Conservation (phyloP, 768 basidiomycete species). For the Termitomyces bulborhizus region DNA sequence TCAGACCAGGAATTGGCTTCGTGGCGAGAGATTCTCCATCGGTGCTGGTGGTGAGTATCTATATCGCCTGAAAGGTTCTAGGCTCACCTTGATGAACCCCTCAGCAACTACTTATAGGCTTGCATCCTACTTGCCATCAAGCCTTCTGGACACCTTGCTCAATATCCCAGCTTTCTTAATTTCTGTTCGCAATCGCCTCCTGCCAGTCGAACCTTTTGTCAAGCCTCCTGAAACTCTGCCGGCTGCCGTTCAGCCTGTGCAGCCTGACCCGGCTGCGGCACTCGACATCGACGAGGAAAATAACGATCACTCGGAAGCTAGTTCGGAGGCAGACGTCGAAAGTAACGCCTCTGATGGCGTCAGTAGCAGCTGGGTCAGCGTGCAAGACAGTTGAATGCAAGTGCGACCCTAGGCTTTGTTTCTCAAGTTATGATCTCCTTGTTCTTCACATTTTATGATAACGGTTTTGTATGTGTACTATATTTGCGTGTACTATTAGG, state of each 20-base stretch:
- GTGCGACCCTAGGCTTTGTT: not conserved
- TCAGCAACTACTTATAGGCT: constrained; percentile 65
- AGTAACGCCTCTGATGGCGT: constrained; percentile 50
- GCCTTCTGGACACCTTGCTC: constrained; percentile 59
- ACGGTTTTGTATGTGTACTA: constrained; percentile 1
- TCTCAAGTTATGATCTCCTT: not conserved
- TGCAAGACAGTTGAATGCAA: constrained; percentile 21
- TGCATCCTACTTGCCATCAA: constrained; percentile 64
- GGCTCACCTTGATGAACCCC: constrained; percentile 6
- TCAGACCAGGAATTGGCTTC: constrained; percentile 46
- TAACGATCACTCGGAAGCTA: constrained; percentile 30
- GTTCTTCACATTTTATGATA: not conserved
- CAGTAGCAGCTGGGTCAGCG: constrained; percentile 68
- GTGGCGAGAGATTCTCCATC: constrained; percentile 63
- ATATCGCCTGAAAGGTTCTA: not conserved
- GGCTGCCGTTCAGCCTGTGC: constrained; percentile 23
- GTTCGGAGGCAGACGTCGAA: constrained; percentile 66
- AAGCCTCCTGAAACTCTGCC: constrained; percentile 12
- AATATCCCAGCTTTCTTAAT: constrained; percentile 62
- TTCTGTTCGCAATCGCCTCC: constrained; percentile 53
- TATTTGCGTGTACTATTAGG: constrained; percentile 3
- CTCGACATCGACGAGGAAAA: constrained; percentile 6
- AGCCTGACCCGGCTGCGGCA: constrained; percentile 14
- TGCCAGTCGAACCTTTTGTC: constrained; percentile 43
- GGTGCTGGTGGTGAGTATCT: constrained; percentile 69